These are phyloP conservation scores for Rusavskia elegans DNA, from an alignment of 495 filamentous ascomycete genomes.

Conservation along the genomic window DNA sequence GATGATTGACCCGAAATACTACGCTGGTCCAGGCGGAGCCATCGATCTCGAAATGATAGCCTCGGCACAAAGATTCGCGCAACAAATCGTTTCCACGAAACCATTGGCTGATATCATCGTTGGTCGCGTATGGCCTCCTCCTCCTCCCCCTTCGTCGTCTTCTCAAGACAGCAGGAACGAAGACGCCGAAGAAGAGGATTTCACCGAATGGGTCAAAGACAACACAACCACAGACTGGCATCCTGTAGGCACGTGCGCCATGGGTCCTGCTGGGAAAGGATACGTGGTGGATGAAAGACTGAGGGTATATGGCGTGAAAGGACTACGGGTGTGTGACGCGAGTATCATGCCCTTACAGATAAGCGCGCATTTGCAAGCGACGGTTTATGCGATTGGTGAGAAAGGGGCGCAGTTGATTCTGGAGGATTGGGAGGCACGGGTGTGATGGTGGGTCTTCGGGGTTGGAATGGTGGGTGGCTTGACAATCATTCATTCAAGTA, in stretches of 20 bases:
- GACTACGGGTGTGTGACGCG: slow-evolving; percentile 38
- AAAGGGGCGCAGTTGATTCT: slow-evolving; percentile 33
- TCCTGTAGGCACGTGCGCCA: slow-evolving; percentile 36
- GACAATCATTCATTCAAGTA: no score
- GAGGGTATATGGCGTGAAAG: slow-evolving; percentile 30
- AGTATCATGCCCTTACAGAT: slow-evolving; percentile 36
- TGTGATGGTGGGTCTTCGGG: no score
- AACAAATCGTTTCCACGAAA: slow-evolving; percentile 24
- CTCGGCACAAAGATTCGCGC: slow-evolving; percentile 22
- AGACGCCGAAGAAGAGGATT: slow-evolving; percentile 18
- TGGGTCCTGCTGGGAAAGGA: slow-evolving; percentile 25
- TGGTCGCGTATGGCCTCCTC: slow-evolving; percentile 22
- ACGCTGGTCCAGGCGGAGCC: slow-evolving; percentile 18
- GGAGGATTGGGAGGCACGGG: slow-evolving; percentile 13
- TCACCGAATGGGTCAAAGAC: slow-evolving; percentile 22
- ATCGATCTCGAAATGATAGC: slow-evolving; percentile 29
- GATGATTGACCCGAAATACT: slow-evolving; percentile 31
- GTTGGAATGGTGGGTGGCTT: no score
- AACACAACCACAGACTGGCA: slow-evolving; percentile 30
- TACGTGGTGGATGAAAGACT: slow-evolving; percentile 31
- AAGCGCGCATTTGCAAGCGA: slow-evolving; percentile 34
- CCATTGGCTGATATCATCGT: slow-evolving; percentile 27
- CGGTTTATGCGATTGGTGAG: slow-evolving; percentile 35
- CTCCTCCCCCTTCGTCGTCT: not conserved
- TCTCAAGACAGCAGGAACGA: not conserved